These are phyloP conservation scores for Heritiera fomes DNA, from an alignment of 345 rosid genomes.

Conservation along the genomic window DNA sequence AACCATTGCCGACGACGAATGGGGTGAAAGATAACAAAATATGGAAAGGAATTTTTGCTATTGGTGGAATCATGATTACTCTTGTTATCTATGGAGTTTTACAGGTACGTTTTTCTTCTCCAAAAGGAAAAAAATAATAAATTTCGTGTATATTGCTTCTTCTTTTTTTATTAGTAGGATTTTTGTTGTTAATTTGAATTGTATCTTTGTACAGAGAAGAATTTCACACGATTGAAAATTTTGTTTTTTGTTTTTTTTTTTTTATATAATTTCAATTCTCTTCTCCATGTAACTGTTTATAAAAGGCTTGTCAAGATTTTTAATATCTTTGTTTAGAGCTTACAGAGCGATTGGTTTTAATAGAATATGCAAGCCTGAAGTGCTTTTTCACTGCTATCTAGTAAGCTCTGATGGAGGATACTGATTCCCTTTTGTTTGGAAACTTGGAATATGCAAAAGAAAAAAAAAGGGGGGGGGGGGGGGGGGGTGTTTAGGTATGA, in stretches of 20 bases:
- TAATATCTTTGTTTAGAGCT: neutral
- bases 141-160: neutral
- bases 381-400: neutral
- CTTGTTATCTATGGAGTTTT: conserved; percentile 92
- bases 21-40: conserved; percentile 51
- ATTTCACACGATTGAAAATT: neutral
- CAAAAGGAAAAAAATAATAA: no score
- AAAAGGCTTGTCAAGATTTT: neutral
- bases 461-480: neutral
- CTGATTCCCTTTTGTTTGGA: conserved; percentile 1
- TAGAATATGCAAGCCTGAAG: neutral
- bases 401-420: neutral
- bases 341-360: neutral
- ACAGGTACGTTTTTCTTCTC: conserved; percentile 46
- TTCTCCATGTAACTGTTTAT: neutral
- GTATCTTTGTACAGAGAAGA: neutral
- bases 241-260: neutral
- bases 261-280: neutral
- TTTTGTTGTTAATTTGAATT: conserved; percentile 9
- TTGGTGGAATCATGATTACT: conserved; percentile 82
- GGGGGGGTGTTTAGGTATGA: neutral
- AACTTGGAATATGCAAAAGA: neutral
- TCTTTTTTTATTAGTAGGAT: neutral
- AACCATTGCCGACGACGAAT: conserved; percentile 38
- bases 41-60: conserved; percentile 77